Evolutionary conservation across 257 asterid genomes (phyloP), one percentile per base, ranked within the genome.

Genomic region (Vinca minor): DNA sequence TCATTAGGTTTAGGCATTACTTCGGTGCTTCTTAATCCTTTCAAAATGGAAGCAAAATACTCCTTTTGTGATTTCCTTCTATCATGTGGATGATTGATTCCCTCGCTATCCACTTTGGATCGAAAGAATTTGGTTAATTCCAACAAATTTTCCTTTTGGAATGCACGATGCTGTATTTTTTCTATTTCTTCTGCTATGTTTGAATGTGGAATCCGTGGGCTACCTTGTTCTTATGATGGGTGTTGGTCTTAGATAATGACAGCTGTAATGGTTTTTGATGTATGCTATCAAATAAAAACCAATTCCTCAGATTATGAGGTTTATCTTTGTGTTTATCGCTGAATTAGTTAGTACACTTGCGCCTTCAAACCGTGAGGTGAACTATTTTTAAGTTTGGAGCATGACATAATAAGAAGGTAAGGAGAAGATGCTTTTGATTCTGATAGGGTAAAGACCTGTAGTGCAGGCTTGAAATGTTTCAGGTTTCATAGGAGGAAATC

Each of bases 131-230:
- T n/a, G n/a, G n/a, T n/a, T n/a, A n/a, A n/a, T n/a, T n/a, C n/a
- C n/a, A n/a, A n/a, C n/a, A n/a, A n/a, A n/a, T n/a, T n/a, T n/a
- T n/a, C n/a, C n/a, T n/a, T n/a, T n/a, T n/a, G n/a, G n/a, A n/a
- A 46, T 46, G 50, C 10, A n/a, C 3, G 59, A 11, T 4, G 1
- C 23, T 3, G 6, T 46, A 50, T 50, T 0, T 50, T 50, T 9
- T 50, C 57, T 23, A 50, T 50, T 50, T 48, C 57, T 3, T 25
- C 32, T 50, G 17, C 57, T 50, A 17, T 50, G 57, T 50, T 50
- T 7, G 7, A 14, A 55, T 29, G 41, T 31, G 61, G 61, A 26
- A 55, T 28, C 41, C 21, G 4, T 29, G 23, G 20, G 20, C 8
- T 18, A 54, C 1, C 39, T 8, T 5, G 41, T 29, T 41, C 17